These are phyloP conservation scores for Leptographium lundbergii DNA, from an alignment of 2,329 filamentous ascomycete species.

Conservation along the genomic window DNA sequence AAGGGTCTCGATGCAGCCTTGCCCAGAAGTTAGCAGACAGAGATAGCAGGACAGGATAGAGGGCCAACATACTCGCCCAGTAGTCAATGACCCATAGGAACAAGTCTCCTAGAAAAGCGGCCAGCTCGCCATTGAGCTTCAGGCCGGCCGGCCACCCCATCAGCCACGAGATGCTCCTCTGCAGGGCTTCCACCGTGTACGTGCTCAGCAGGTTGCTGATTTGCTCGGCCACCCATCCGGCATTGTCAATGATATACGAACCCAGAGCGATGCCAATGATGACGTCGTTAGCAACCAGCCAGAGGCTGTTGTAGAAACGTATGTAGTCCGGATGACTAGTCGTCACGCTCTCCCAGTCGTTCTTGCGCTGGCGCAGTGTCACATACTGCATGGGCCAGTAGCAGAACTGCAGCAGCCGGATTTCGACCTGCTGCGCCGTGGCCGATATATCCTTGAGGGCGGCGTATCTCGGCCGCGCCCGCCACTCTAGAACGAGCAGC, in stretches of 20 bases:
- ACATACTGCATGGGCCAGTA: slow-evolving; percentile 98
- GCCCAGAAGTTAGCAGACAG: neutral
- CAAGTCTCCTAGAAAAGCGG: slow-evolving; percentile 84
- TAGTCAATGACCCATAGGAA: slow-evolving; percentile 99
- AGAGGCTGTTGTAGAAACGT: slow-evolving; percentile 95
- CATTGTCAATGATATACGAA: slow-evolving; percentile 94
- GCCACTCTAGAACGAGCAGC: slow-evolving; percentile 72
- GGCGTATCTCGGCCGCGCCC: slow-evolving; percentile 60
- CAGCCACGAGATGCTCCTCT: slow-evolving; percentile 84
- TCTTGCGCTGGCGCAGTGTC: slow-evolving; percentile 76
- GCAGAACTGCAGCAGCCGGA: slow-evolving; percentile 92
- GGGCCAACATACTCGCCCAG: slow-evolving; percentile 60
- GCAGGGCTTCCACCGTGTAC: slow-evolving; percentile 82
- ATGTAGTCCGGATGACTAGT: slow-evolving; percentile 96
- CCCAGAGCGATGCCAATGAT: slow-evolving; percentile 96
- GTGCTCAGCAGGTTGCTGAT: slow-evolving; percentile 63
- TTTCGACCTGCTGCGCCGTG: slow-evolving; percentile 94
- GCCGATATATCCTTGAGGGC: slow-evolving; percentile 93
- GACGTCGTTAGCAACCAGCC: slow-evolving; percentile 96
- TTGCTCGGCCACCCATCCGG: slow-evolving; percentile 66
- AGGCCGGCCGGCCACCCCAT: slow-evolving; percentile 92
- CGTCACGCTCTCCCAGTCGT: slow-evolving; percentile 90
- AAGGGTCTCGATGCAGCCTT: slow-evolving; percentile 63
- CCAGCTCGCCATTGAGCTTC: slow-evolving; percentile 89
- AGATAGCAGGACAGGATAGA: neutral